Base-by-base conservation (phyloP, 352 stramenopile genomes). In the Nothophytophthora sp. region DNA sequence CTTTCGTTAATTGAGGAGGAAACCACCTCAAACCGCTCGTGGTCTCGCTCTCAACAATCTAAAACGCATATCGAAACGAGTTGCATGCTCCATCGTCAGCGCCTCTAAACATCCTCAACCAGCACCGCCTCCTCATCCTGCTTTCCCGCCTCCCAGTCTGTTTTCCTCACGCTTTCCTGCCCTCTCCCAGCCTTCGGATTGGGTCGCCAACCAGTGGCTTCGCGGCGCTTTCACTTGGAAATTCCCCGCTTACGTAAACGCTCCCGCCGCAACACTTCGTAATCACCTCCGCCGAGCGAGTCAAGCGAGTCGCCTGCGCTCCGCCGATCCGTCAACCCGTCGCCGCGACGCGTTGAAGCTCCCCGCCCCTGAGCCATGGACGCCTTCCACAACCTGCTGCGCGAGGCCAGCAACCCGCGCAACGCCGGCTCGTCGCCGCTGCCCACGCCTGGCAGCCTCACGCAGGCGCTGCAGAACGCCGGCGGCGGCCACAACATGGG, bases 311-410 rank as follows among this genome's bases (percentile, higher is more conserved):
- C 16, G 41, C 42, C 23, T n/a, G 19, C n/a, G n/a, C n/a, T n/a
- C n/a, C n/a, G 37, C 34, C 34, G 12, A 20, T 9, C 10, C 6
- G 12, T 24, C 34, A 6, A 9, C 27, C 27, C 2, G 18, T 43
- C n/a, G 18, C 29, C 11, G 47, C 18, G 60, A n/a, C n/a, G n/a
- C n/a, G n/a, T n/a, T n/a, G n/a, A n/a, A n/a, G n/a, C n/a, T n/a
- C n/a, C n/a, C n/a, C n/a, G n/a, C n/a, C n/a, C n/a, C n/a, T n/a
- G n/a, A n/a, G n/a, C 55, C 37, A 91, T 91, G 81, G 78, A 91
- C 58, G 71, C 71, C 35, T 89, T 91, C 60, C 76, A 91, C 51
- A 91, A 91, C 57, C 56, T 91, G 24, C 64, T 91, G 36, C 77
- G 78, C 25, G 78, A 91, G 49, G 76, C 80, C 10, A 67, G 72